A percentile compares a stretch with the other conserved stretches of the same genome.
phyloP scores from a whole-genome alignment of 202 grass and related monocot species.

The Carex sylvatica region DNA sequence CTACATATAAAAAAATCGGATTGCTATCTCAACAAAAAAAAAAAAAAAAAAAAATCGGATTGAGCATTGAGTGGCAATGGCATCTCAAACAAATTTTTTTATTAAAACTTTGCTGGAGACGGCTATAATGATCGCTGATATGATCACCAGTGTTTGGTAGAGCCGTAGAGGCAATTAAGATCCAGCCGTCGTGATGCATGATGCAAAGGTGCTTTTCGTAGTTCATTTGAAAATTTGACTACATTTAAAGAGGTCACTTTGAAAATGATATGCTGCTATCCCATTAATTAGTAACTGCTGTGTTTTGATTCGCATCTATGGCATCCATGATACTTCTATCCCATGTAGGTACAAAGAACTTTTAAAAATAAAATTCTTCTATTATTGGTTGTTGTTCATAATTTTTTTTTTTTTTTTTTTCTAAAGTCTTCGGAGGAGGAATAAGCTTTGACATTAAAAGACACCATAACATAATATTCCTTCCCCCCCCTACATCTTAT shows the following conservation, averaged over 20 bases:
- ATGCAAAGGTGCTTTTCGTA: background rate
- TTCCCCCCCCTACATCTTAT: background rate
- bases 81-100: too few species aligned
- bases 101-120: too few species aligned
- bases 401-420: background rate
- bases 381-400: background rate
- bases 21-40: too few species aligned
- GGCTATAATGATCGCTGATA: too few species aligned
- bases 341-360: background rate
- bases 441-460: background rate
- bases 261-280: background rate
- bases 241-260: background rate
- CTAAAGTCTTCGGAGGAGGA: background rate
- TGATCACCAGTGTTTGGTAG: too few species aligned
- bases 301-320: conserved; percentile 8
- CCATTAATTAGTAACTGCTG: background rate
- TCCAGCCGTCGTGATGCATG: background rate
- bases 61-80: too few species aligned
- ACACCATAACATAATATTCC: too few species aligned
- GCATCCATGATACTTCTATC: background rate
- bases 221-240: background rate
- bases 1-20: too few species aligned
- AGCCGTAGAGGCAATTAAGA: background rate
- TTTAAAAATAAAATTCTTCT: background rate
- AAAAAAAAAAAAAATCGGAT: too few species aligned